Base-by-base conservation (phyloP, 2,329 filamentous ascomycete species). In the Mollisiaceae sp. region DNA sequence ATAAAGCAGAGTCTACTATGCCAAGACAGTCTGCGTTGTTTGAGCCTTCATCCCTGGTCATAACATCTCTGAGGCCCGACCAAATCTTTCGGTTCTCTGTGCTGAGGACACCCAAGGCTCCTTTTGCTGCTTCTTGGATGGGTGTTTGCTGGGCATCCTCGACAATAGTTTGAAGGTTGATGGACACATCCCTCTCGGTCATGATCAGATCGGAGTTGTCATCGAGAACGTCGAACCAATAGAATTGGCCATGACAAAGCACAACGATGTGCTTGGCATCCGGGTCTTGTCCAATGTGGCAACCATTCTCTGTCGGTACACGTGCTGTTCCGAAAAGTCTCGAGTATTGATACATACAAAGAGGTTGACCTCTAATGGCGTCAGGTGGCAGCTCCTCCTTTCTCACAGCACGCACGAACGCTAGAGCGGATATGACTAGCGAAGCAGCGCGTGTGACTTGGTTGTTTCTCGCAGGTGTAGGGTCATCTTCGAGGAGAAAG, bases 271-370 rank as follows among this genome's bases (percentile, higher is more conserved):
- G 95, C 79, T 93, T 97, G 3, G 94, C 92, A n/a, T 89, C 87
- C 0, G 93, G 91, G 74, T 98, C 94, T 76, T 98, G 94, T 69
- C 94, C 93, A 74, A 99, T 98, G 72, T 97, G 91, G 77, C 95
- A 99, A 5, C 95, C 95, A 75, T 95, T 90, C 36, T 97, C 92
- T 0, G 94, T 98, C 0, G 95, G 95, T 9, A 99, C 92, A 70
- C 95, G 88, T 55, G 95, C 94, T 0, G 95, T 98, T 60, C 95
- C 95, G 74, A 99, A 99, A 35, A 99, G 83, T 20, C 94, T 87
- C 0, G 94, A 97, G 80, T 97, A 98, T 78, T 99, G 95, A 78
- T 97, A 97, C 95, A 99, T 99, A 83, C 93, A 95, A 20, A 99
- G 83, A 0, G 95, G 93, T 24, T 88, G 90, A 22, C 92, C 93